Evolutionary conservation across 371 early-diverging fungal species (phyloP).

Genomic region (Modicella reniformis): DNA sequence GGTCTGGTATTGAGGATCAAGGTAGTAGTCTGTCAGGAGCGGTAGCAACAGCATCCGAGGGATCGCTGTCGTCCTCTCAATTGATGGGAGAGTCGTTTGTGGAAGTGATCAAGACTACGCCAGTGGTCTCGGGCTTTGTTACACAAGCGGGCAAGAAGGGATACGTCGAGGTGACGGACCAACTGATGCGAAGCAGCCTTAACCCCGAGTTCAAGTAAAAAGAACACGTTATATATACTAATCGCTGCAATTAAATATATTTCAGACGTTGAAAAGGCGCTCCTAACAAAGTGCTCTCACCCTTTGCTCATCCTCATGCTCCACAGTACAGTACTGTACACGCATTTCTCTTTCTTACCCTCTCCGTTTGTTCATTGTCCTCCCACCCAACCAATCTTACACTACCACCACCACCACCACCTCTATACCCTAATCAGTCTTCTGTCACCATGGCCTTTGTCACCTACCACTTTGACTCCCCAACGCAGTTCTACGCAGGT

Average conservation of each 20-base stretch:
- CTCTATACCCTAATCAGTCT: background rate
- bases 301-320: background rate
- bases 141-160: constrained; percentile 54
- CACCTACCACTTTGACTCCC: constrained; percentile 51
- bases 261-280: no score
- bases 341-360: background rate
- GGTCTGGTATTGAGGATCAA: background rate
- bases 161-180: constrained; percentile 52
- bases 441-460: constrained; percentile 41
- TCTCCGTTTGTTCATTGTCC: background rate
- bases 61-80: constrained; percentile 15
- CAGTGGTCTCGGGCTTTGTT: constrained; percentile 49
- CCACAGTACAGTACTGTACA: background rate
- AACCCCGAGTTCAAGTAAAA: constrained; percentile 34
- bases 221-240: background rate
- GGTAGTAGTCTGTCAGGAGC: background rate
- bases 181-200: constrained; percentile 33
- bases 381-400: background rate
- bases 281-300: background rate
- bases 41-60: background rate
- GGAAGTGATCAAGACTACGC: constrained; percentile 31
- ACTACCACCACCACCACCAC: no score
- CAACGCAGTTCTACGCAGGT: constrained; percentile 64
- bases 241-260: no score
- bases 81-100: constrained; percentile 52